Evolutionary conservation across 306 rosid species (phyloP).

Genomic region (Vigna radiata): DNA sequence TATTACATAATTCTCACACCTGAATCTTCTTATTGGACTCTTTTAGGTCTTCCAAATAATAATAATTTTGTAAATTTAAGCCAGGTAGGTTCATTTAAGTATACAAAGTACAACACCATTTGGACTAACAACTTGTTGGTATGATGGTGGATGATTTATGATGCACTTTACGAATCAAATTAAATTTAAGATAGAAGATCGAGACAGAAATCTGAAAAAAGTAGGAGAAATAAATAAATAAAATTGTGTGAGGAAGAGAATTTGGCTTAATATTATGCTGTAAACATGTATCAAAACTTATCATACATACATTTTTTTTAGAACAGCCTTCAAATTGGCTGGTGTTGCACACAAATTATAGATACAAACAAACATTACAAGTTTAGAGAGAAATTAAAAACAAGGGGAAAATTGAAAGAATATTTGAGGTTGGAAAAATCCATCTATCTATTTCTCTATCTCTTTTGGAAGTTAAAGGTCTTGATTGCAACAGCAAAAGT

Average conservation of each 20-base stretch:
- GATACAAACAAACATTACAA: constrained; percentile 2
- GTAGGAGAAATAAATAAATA: too few relatives aligned
- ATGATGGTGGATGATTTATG: too few relatives aligned
- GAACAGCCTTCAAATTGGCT: neutral
- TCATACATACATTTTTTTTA: constrained; percentile 40
- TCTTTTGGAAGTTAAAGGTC: constrained; percentile 41
- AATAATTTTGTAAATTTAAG: too few relatives aligned
- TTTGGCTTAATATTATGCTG: neutral
- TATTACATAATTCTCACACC: too few relatives aligned
- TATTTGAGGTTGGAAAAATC: neutral
- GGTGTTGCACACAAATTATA: neutral
- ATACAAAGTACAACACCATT: too few relatives aligned
- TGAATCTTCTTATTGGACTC: too few relatives aligned
- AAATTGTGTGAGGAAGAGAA: neutral
- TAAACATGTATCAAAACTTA: neutral
- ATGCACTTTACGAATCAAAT: too few relatives aligned
- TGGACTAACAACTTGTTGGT: too few relatives aligned
- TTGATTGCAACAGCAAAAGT: constrained; percentile 51
- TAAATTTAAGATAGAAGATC: too few relatives aligned
- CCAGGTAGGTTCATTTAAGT: too few relatives aligned
- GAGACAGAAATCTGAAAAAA: too few relatives aligned
- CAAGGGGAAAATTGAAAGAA: constrained; percentile 11
- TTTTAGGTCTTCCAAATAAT: too few relatives aligned
- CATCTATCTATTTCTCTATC: neutral
- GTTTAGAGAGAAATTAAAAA: neutral